phyloP scores from a whole-genome alignment of 1,284 basidiomycete genomes.

The Microstroma glucosiphilum region DNA sequence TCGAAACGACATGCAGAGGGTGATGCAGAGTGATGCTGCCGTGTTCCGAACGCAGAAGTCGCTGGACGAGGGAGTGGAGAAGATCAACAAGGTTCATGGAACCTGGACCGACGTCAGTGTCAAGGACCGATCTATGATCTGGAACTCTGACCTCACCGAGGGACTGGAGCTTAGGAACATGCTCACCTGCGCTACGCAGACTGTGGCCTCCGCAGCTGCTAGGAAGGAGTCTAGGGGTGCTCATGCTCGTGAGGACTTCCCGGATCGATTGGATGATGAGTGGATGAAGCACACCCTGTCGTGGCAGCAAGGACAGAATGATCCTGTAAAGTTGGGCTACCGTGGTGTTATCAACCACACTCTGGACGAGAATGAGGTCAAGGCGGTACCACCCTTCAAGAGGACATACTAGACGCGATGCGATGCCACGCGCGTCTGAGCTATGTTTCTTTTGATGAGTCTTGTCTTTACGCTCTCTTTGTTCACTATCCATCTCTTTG shows the following conservation, averaged over 20 bases:
- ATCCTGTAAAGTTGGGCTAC: conserved; percentile 84
- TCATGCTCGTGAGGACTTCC: conserved; percentile 92
- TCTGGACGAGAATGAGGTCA: conserved; percentile 93
- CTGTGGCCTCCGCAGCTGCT: conserved; percentile 87
- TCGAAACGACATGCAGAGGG: conserved; percentile 93
- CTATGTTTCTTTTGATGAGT: no score
- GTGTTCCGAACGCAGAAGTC: conserved; percentile 72
- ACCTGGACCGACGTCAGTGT: conserved; percentile 85
- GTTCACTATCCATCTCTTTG: no score
- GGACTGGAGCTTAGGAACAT: conserved; percentile 95
- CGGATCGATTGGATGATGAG: conserved; percentile 69
- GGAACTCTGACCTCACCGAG: conserved; percentile 81
- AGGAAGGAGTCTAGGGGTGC: conserved; percentile 96
- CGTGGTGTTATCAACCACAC: conserved; percentile 77
- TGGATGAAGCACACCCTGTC: conserved; percentile 46
- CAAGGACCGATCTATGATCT: conserved; percentile 97
- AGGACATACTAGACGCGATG: conserved; percentile 32
- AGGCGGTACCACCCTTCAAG: conserved; percentile 51
- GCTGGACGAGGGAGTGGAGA: conserved; percentile 84
- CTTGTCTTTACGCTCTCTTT: no score
- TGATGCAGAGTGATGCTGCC: conserved; percentile 71
- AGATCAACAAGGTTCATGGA: conserved; percentile 77
- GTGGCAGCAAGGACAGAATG: conserved; percentile 50
- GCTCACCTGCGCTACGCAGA: conserved; percentile 89
- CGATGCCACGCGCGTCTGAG: no score